These are phyloP conservation scores for Hyphopichia pseudoburtonii DNA, from an alignment of 1,139 yeast species.

Conservation along the genomic window DNA sequence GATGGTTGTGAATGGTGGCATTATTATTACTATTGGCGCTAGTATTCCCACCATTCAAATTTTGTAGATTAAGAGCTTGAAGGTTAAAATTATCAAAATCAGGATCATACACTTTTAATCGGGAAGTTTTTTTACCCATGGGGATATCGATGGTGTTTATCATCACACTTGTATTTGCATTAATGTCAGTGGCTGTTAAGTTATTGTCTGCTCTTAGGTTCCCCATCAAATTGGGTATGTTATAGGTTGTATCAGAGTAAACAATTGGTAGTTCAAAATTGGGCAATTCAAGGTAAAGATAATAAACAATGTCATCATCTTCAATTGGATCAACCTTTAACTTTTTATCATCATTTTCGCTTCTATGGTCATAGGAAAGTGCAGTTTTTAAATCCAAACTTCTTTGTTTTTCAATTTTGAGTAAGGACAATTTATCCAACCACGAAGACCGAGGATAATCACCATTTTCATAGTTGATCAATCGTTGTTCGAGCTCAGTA, in stretches of 20 bases:
- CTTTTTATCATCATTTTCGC: constrained; percentile 19
- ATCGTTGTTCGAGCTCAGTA: constrained; percentile 48
- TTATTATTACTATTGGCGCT: background rate
- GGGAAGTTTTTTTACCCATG: constrained; percentile 13
- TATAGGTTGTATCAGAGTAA: constrained; percentile 56
- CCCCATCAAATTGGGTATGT: constrained; percentile 13
- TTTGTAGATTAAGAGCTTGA: background rate
- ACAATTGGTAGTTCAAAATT: constrained; percentile 81
- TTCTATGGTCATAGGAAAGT: constrained; percentile 2
- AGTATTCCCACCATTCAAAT: constrained; percentile 1
- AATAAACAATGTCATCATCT: constrained; percentile 28
- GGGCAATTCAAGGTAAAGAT: constrained; percentile 67
- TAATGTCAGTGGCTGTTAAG: constrained; percentile 5
- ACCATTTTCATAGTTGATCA: constrained; percentile 69
- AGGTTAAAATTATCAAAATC: constrained; percentile 27
- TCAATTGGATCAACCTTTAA: constrained; percentile 15
- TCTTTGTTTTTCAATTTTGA: constrained; percentile 49
- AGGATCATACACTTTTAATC: constrained; percentile 36
- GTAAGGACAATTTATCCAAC: constrained; percentile 70
- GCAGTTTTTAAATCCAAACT: constrained; percentile 4
- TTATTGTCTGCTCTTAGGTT: constrained; percentile 7
- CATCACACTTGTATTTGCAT: constrained; percentile 24
- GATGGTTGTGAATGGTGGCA: constrained; percentile 12
- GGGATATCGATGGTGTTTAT: constrained; percentile 40
- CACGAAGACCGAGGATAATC: constrained; percentile 64